phyloP scores from a whole-genome alignment of 345 rosid genomes.

The Cardamine resedifolia region DNA sequence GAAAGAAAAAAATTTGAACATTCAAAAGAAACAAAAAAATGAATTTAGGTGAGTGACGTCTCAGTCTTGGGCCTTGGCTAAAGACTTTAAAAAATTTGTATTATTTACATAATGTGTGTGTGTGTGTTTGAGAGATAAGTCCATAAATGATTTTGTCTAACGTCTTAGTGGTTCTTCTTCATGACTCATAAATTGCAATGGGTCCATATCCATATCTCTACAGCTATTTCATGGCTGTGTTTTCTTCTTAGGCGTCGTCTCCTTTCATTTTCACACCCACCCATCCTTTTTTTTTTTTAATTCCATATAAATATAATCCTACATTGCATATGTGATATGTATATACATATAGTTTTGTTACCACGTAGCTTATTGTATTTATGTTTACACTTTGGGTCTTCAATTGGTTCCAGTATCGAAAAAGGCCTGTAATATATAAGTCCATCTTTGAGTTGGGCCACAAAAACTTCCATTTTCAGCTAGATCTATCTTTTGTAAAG shows the following conservation, averaged over 20 bases:
- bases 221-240: conserved; percentile 42
- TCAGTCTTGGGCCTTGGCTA: background rate
- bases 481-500: background rate
- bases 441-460: conserved; percentile 20
- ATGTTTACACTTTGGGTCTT: background rate
- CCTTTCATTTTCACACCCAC: conserved; percentile 34
- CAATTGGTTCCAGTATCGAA: background rate
- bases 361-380: background rate
- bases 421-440: conserved; percentile 3
- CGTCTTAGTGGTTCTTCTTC: conserved; percentile 11
- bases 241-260: conserved; percentile 24
- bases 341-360: background rate
- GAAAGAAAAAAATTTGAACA: background rate
- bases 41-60: conserved; percentile 20
- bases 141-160: conserved; percentile 33
- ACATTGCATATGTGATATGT: too few relatives aligned
- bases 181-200: conserved; percentile 29
- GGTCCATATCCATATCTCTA: conserved; percentile 35
- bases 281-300: background rate
- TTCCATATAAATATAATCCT: background rate
- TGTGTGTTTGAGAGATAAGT: conserved; percentile 8
- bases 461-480: background rate
- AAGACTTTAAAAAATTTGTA: background rate
- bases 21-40: background rate
- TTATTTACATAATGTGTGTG: background rate